Base-by-base conservation (phyloP, 129 eudicot species). In the Cynara cardunculus region DNA sequence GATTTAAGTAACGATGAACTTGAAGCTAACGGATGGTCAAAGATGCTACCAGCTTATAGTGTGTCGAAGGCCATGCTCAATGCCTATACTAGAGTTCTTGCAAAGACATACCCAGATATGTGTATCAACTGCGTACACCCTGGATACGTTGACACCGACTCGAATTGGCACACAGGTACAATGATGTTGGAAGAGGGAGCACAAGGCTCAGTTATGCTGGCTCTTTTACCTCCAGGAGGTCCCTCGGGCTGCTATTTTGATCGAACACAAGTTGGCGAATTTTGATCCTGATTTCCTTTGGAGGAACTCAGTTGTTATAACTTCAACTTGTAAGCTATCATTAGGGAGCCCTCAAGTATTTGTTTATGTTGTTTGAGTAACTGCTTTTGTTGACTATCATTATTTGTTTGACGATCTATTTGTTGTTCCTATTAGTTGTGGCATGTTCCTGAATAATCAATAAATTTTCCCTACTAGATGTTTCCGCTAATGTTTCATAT, bases 101-200 rank as follows among this genome's bases (percentile, higher is more conserved):
- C 95, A 0, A 89, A 67, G 79, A 84, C 65, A 76, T 80, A 88
- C 69, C 95, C 92, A 0, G 31, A 84, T 2, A 94, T 91, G 97
- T 70, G 87, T 73, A 83, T 94, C 0, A 94, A 94, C 64, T 91
- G 93, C 72, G 98, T 94, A 4, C 98, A 94, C 73, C 98, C 98
- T 1, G 98, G 98, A 25, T 86, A 79, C 65, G 98, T 94, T 0
- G 67, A 91, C 32, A 94, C 98, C 0, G 98, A 94, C 76, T 19
- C 88, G 8, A 91, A 84, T 80, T 89, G 97, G 95, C 93, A 89
- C 31, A 94, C 95, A 0, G 98, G 98, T 31, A 86, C 89, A 8
- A 32, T 89, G 97, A 88, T 91, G 18, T 74, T 85, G 27, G 89
- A 89, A 83, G 98, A 91, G 28, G 98, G 98, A 21, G 98, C 98